A percentile compares a stretch with the other conserved stretches of the same genome.
phyloP scores from a whole-genome alignment of 495 filamentous ascomycete genomes.

The Tuber indicum region DNA sequence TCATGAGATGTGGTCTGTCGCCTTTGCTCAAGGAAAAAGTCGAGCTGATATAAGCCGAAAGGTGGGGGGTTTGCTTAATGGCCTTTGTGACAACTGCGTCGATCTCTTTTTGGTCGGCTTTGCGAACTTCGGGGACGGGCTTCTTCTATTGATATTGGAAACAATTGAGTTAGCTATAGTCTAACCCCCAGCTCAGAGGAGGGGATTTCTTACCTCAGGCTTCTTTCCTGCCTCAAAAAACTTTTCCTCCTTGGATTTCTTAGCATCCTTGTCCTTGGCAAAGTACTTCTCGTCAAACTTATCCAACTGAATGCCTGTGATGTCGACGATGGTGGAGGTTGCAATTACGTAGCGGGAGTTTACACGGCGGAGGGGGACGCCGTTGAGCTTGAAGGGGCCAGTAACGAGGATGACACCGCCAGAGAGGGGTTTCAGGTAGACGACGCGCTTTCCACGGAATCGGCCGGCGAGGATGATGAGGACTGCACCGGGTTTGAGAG shows the following conservation, averaged over 20 bases:
- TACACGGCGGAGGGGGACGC: slow-evolving; percentile 94
- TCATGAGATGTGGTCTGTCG: slow-evolving; percentile 97
- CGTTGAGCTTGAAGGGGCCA: slow-evolving; percentile 99
- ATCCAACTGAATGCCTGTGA: slow-evolving; percentile 71
- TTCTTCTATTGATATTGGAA: slow-evolving; percentile 68
- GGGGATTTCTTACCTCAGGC: slow-evolving; percentile 65
- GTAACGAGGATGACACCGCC: slow-evolving; percentile 98
- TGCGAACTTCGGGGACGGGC: slow-evolving; percentile 77
- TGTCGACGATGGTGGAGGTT: slow-evolving; percentile 82
- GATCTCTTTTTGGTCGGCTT: slow-evolving; percentile 92
- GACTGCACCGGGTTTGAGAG: slow-evolving; percentile 85
- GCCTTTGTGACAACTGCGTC: slow-evolving; percentile 84
- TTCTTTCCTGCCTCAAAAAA: slow-evolving; percentile 99
- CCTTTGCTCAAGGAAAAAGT: slow-evolving; percentile 95
- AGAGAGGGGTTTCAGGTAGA: slow-evolving; percentile 92
- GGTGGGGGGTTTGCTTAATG: slow-evolving; percentile 92
- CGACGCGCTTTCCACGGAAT: slow-evolving; percentile 99
- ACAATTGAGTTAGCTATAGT: slow-evolving; percentile 11
- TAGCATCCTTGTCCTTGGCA: slow-evolving; percentile 80
- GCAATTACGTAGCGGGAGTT: slow-evolving; percentile 99
- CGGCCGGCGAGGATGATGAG: slow-evolving; percentile 98
- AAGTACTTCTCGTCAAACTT: slow-evolving; percentile 90
- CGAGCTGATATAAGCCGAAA: slow-evolving; percentile 81
- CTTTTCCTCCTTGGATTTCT: slow-evolving; percentile 89
- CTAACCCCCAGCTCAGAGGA: not conserved